These are phyloP conservation scores for Exsudoporus floridanus DNA, from an alignment of 1,284 basidiomycete genomes.

Conservation along the genomic window DNA sequence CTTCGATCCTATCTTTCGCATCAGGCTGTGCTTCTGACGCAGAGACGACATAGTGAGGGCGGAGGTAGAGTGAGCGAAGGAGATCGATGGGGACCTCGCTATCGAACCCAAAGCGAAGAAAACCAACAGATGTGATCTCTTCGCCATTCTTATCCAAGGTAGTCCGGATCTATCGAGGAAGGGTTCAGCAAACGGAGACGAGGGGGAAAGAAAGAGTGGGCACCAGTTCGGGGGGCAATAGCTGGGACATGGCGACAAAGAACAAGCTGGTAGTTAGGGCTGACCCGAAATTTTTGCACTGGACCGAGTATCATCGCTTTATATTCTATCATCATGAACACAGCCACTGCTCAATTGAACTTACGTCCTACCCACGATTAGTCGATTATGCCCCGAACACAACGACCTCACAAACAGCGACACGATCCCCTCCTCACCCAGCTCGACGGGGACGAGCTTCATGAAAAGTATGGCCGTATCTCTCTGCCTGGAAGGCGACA, in stretches of 20 bases:
- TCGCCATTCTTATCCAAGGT: slow-evolving; percentile 71
- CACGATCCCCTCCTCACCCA: slow-evolving; percentile 87
- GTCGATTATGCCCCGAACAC: slow-evolving; percentile 62
- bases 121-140: slow-evolving; percentile 79
- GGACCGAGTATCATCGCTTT: too few species aligned
- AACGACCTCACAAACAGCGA: slow-evolving; percentile 56
- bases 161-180: slow-evolving; percentile 46
- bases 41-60: slow-evolving; percentile 70
- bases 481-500: slow-evolving; percentile 72
- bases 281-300: too few species aligned
- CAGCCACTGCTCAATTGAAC: slow-evolving; percentile 21
- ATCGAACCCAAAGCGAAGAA: slow-evolving; percentile 85
- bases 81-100: slow-evolving; percentile 76
- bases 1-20: slow-evolving; percentile 44
- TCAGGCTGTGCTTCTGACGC: slow-evolving; percentile 39
- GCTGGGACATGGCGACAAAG: slow-evolving; percentile 21
- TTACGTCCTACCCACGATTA: not conserved
- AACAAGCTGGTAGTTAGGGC: too few species aligned
- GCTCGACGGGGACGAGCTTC: slow-evolving; percentile 71
- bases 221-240: slow-evolving; percentile 25
- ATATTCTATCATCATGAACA: not conserved
- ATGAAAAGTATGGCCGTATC: slow-evolving; percentile 76
- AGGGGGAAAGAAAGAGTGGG: not conserved
- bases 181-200: slow-evolving; percentile 8
- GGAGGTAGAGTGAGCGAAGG: slow-evolving; percentile 83